Percentiles rank a stretch among this genome's conserved stretches.
phyloP scores from a whole-genome alignment of 1,139 yeast genomes.

The Hyphopichia wangnamkhiaoensis region DNA sequence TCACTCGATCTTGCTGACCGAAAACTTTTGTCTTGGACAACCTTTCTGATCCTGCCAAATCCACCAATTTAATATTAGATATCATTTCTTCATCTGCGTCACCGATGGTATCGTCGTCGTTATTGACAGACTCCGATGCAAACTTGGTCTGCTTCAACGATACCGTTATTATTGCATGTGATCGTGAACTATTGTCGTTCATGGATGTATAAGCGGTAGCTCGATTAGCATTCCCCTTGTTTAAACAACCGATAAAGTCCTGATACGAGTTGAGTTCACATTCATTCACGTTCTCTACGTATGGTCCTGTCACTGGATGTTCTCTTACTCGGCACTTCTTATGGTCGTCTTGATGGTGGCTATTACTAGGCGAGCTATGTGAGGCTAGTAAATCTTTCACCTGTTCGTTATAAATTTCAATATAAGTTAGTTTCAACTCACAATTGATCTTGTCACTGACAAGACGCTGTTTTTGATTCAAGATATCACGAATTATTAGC shows the following conservation, averaged over 20 bases:
- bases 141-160: constrained; percentile 58
- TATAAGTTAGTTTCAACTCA: constrained; percentile 59
- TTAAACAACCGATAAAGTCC: constrained; percentile 46
- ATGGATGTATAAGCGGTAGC: constrained; percentile 70
- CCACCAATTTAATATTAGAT: constrained; percentile 70
- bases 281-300: constrained; percentile 64
- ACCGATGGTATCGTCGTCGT: constrained; percentile 28
- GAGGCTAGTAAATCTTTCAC: constrained; percentile 56
- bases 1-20: constrained; percentile 57
- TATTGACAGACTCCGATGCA: constrained; percentile 18
- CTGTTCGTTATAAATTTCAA: constrained; percentile 74
- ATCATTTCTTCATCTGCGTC: constrained; percentile 55
- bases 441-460: constrained; percentile 47
- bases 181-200: constrained; percentile 71
- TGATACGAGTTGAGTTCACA: constrained; percentile 40
- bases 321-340: constrained; percentile 55
- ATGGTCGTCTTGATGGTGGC: too few relatives aligned
- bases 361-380: constrained; percentile 13
- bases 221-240: constrained; percentile 51
- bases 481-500: constrained; percentile 54
- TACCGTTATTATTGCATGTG: constrained; percentile 76
- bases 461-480: constrained; percentile 40
- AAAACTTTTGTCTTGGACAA: constrained; percentile 62
- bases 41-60: constrained; percentile 82
- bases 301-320: constrained; percentile 64